Evolutionary conservation across 768 basidiomycete genomes (phyloP), one percentile per base, ranked within the genome.

Genomic region (Phaeotremella skinneri): DNA sequence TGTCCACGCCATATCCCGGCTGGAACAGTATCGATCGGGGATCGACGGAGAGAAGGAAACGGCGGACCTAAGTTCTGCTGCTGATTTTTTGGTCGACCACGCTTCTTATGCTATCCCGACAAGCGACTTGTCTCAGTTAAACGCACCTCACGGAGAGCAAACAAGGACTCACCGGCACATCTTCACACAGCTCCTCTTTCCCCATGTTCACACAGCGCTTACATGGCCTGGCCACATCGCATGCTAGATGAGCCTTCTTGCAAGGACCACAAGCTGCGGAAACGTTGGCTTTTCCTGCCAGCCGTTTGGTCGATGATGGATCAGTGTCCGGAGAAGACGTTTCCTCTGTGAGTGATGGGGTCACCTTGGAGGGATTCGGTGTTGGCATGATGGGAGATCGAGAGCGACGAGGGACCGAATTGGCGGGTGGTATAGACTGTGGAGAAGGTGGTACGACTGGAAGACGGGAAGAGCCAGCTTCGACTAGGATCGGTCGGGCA

Each of bases 161-260:
- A 17, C 6, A 34, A 45, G 26, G 3, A 70, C 72, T 65, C 54
- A 73, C 72, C 11, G 72, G 69, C n/a, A 70, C 65, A 61, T 73
- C 72, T 59, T 67, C 63, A 49, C 72, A 73, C 9, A 52, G 45
- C 39, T 68, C 65, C 48, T 62, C 65, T 47, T 73, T 73, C 27
- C 69, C 69, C 63, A 70, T 60, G 25, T 63, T 70, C 4, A 63
- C 58, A 60, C 72, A 73, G 32, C 72, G 42, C 52, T 69, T 69
- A 45, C 72, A 73, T 5, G 72, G 72, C 50, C 72, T 45, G 2
- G 56, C 56, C 3, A 67, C 64, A 52, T 73, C 72, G 51, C 72
- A 73, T 7, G 69, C 72, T 45, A 73, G 39, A 62, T 73, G 72
- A 4, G 72, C 67, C 26, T 58, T 58, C 51, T 73, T 73, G 43